Conservation (phyloP, 345 rosid genomes). For the Lepidium didymum region DNA sequence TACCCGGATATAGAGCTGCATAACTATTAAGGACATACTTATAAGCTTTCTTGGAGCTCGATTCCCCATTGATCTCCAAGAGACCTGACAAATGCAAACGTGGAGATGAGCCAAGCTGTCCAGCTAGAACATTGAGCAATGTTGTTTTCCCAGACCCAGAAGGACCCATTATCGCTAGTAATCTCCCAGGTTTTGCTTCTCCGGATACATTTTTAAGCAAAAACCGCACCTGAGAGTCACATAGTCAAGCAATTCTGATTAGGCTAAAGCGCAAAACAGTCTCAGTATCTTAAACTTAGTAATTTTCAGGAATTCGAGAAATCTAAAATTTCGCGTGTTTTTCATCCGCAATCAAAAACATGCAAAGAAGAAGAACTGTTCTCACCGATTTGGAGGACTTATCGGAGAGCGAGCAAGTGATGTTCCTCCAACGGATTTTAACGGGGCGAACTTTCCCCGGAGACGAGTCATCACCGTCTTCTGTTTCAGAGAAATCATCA, state of each 20-base stretch:
- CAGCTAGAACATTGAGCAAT: conserved; percentile 81
- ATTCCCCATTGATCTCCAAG: conserved; percentile 77
- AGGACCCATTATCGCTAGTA: conserved; percentile 94
- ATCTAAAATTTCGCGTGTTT: neutral
- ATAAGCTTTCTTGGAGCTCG: conserved; percentile 52
- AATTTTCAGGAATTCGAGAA: neutral
- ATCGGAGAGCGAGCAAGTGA: conserved; percentile 80
- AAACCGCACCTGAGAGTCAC: conserved; percentile 58
- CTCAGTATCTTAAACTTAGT: neutral
- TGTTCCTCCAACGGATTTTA: conserved; percentile 71
- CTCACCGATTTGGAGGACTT: conserved; percentile 72
- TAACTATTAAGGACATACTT: conserved; percentile 38
- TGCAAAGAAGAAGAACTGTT: neutral
- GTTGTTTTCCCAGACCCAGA: conserved; percentile 99
- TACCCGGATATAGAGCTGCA: neutral
- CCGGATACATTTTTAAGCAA: conserved; percentile 78
- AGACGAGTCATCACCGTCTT: conserved; percentile 36
- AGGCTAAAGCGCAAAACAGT: neutral
- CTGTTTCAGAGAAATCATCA: conserved; percentile 23
- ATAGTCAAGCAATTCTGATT: conserved; percentile 1
- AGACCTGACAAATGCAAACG: conserved; percentile 80
- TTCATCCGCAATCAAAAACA: neutral
- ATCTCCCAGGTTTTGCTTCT: conserved; percentile 90
- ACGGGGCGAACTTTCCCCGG: conserved; percentile 61
- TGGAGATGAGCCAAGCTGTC: conserved; percentile 64